phyloP scores from a whole-genome alignment of 2,329 filamentous ascomycete species.

The Arthrinium puccinioides region DNA sequence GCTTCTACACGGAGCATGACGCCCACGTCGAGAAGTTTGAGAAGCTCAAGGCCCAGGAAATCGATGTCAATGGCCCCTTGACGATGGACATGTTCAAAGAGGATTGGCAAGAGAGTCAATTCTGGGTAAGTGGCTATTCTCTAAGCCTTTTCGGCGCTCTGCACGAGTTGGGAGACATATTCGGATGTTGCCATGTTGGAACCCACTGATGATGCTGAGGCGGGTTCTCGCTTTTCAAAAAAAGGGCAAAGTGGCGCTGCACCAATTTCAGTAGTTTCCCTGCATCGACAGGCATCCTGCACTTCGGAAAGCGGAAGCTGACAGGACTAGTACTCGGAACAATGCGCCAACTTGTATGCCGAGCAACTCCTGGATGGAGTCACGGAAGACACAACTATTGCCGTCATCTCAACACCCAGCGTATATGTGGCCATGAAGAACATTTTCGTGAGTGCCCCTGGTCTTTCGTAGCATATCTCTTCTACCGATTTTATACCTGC shows the following conservation, averaged over 20 bases:
- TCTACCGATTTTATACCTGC: conserved; percentile 1
- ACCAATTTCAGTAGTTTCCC: too few relatives aligned
- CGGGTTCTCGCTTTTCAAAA: too few relatives aligned
- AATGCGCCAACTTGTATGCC: conserved; percentile 59
- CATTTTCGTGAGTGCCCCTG: conserved; percentile 49
- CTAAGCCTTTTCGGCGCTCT: neutral
- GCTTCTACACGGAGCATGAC: conserved; percentile 70
- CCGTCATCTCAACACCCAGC: conserved; percentile 67
- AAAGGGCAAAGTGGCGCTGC: too few relatives aligned
- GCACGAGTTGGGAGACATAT: neutral
- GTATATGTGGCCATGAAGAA: conserved; percentile 74
- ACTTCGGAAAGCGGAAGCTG: neutral
- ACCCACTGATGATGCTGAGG: too few relatives aligned
- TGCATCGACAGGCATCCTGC: too few relatives aligned
- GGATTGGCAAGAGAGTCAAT: conserved; percentile 79
- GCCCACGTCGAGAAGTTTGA: conserved; percentile 59
- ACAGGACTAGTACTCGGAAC: conserved; percentile 55
- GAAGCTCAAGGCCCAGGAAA: conserved; percentile 54
- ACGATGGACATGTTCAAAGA: conserved; percentile 68
- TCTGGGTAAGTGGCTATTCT: conserved; percentile 55
- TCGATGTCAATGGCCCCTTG: conserved; percentile 41
- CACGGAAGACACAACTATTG: conserved; percentile 51
- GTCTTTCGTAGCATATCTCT: conserved; percentile 5
- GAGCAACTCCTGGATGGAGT: conserved; percentile 57
- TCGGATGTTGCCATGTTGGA: too few relatives aligned